Evolutionary conservation across 73 alveolate species (phyloP).

Genomic region (Uronychia setigera): DNA sequence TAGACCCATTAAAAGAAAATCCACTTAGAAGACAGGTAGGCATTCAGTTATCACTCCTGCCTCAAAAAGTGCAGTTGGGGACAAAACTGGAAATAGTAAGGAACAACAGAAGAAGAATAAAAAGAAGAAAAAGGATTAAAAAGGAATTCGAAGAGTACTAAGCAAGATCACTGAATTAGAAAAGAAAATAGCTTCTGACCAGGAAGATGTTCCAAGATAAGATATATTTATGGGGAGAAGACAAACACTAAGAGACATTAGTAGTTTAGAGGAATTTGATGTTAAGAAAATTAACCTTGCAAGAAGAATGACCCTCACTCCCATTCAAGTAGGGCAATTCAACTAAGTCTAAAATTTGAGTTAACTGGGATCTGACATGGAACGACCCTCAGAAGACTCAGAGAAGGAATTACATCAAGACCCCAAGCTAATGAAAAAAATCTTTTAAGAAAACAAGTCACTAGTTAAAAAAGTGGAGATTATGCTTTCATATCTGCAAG

Average conservation of each 20-base stretch:
- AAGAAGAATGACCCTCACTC: neutral
- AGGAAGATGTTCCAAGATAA: neutral
- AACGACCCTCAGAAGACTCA: neutral
- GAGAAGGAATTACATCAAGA: neutral
- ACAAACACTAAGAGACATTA: neutral
- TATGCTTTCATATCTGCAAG: neutral
- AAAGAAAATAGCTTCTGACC: neutral
- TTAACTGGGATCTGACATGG: neutral
- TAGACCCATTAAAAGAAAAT: neutral
- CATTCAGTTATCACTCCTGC: neutral
- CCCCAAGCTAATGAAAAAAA: neutral
- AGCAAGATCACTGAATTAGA: neutral
- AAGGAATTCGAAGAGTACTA: neutral
- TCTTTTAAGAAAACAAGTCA: neutral
- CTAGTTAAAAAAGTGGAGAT: neutral
- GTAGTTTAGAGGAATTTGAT: neutral
- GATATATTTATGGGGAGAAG: neutral
- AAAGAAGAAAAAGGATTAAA: neutral
- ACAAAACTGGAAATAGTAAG: too few relatives aligned
- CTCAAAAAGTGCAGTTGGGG: too few relatives aligned
- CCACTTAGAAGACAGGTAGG: neutral
- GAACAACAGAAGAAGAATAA: neutral
- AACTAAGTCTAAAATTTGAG: neutral
- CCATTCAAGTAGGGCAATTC: neutral
- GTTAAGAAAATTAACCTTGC: neutral